These are phyloP conservation scores for Balakata baccata DNA, from an alignment of 345 rosid species.

Conservation along the genomic window DNA sequence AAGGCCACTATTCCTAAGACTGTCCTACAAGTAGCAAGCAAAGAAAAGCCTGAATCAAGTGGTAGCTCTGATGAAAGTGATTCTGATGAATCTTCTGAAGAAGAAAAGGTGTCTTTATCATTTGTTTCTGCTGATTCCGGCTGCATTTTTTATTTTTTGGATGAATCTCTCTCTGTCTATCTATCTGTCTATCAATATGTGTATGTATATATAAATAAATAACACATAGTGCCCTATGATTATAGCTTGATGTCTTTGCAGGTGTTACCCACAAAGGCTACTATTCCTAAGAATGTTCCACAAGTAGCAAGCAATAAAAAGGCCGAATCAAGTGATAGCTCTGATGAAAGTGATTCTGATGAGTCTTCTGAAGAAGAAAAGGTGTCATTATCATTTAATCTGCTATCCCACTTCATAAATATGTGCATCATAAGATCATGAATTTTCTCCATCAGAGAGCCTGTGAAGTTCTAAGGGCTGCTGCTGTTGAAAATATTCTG, in stretches of 20 bases:
- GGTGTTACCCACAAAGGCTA: not conserved
- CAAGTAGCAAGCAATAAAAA: constrained; percentile 10
- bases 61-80: constrained; percentile 18
- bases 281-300: constrained; percentile 16
- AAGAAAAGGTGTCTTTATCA: constrained; percentile 11
- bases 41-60: not conserved
- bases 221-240: too few relatives aligned
- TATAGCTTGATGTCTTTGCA: too few relatives aligned
- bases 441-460: not conserved
- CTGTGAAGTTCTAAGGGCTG: too few relatives aligned
- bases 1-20: not conserved
- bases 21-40: not conserved
- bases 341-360: too few relatives aligned
- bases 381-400: not conserved
- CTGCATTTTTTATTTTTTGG: too few relatives aligned
- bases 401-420: not conserved
- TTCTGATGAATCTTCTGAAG: constrained; percentile 7
- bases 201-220: too few relatives aligned
- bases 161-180: too few relatives aligned
- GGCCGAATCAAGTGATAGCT: constrained; percentile 20
- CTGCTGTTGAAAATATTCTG: too few relatives aligned
- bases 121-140: not conserved
- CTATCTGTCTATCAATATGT: too few relatives aligned
- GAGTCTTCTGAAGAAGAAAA: constrained; percentile 19
- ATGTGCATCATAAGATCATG: not conserved